phyloP scores from a whole-genome alignment of 148 eudicot species.

The Amaranthus palmeri region DNA sequence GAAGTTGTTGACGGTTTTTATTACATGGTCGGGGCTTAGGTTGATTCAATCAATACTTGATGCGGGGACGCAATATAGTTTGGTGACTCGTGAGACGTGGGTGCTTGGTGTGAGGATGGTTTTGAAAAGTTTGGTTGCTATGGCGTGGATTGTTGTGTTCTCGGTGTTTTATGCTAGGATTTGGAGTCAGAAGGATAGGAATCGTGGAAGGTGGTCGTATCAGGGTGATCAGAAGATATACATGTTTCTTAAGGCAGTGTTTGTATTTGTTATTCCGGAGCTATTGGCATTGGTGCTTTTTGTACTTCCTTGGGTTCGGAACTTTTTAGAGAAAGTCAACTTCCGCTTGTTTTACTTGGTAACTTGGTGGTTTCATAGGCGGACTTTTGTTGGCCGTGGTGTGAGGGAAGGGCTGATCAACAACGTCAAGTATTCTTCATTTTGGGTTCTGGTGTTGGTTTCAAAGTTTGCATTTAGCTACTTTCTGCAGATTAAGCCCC shows the following conservation, averaged over 20 bases:
- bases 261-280: constrained; percentile 73
- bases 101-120: constrained; percentile 83
- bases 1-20: constrained; percentile 65
- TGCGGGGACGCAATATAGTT: constrained; percentile 92
- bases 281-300: constrained; percentile 64
- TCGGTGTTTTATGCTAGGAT: constrained; percentile 69
- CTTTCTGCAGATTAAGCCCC: constrained; percentile 80
- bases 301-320: constrained; percentile 70
- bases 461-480: constrained; percentile 87
- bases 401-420: constrained; percentile 72
- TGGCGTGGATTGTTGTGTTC: constrained; percentile 73
- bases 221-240: constrained; percentile 45
- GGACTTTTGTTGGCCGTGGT: constrained; percentile 80
- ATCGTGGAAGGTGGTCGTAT: constrained; percentile 48
- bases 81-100: constrained; percentile 56
- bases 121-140: constrained; percentile 70
- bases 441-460: constrained; percentile 66
- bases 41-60: constrained; percentile 71
- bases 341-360: constrained; percentile 50
- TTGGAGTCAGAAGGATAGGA: constrained; percentile 70
- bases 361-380: constrained; percentile 89
- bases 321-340: constrained; percentile 57
- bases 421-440: constrained; percentile 68
- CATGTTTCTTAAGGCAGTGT: constrained; percentile 53
- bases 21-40: constrained; percentile 77